These are phyloP conservation scores for Chiua virens DNA, from an alignment of 768 basidiomycete genomes.

Conservation along the genomic window DNA sequence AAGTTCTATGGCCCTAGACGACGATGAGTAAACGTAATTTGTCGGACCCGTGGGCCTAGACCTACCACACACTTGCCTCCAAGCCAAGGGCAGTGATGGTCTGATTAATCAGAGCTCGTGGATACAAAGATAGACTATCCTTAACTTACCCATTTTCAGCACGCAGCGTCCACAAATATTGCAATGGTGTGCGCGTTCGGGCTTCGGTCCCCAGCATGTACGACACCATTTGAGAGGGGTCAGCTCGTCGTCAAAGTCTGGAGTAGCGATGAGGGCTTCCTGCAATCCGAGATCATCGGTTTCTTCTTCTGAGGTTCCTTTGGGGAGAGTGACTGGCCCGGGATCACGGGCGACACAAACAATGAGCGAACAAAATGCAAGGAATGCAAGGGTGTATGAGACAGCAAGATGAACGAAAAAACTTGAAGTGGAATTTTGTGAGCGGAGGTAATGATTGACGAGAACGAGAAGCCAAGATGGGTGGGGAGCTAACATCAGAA, in stretches of 20 bases:
- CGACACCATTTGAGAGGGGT: slow-evolving; percentile 71
- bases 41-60: background rate
- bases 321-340: slow-evolving; percentile 48
- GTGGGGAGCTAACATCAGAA: slow-evolving; percentile 68
- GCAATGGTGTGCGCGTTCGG: slow-evolving; percentile 81
- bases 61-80: slow-evolving; percentile 75
- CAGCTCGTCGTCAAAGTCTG: slow-evolving; percentile 52
- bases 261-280: slow-evolving; percentile 58
- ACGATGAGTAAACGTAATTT: background rate
- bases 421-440: slow-evolving; percentile 44
- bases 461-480: slow-evolving; percentile 71
- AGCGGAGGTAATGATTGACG: slow-evolving; percentile 62
- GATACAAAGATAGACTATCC: background rate
- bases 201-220: slow-evolving; percentile 77
- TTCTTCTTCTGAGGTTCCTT: slow-evolving; percentile 23
- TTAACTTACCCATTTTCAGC: slow-evolving; percentile 73
- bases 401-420: slow-evolving; percentile 57
- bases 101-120: slow-evolving; percentile 36
- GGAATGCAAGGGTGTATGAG: slow-evolving; percentile 65
- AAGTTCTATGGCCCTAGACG: slow-evolving; percentile 74
- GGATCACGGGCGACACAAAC: slow-evolving; percentile 74
- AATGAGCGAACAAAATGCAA: slow-evolving; percentile 71
- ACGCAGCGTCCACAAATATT: slow-evolving; percentile 74
- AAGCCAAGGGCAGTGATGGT: slow-evolving; percentile 88
- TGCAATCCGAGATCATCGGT: slow-evolving; percentile 46